Base-by-base conservation (phyloP, 345 rosid genomes). In the Adansonia digitata region DNA sequence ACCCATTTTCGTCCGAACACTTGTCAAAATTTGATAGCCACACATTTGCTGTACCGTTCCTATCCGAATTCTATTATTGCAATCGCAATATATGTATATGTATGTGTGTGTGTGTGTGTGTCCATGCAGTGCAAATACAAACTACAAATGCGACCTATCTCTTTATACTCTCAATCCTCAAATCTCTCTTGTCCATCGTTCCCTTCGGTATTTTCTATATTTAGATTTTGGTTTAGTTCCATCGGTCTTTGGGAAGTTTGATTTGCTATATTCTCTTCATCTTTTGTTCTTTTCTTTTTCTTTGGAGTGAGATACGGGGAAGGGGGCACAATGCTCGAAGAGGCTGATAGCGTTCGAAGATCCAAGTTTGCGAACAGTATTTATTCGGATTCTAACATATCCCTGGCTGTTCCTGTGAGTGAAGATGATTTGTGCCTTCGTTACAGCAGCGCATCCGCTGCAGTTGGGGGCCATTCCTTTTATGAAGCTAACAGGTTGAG, bases 371-470 rank as follows among this genome's bases (percentile, higher is more conserved):
- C 69, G 5, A 81, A 74, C 61, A 77, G 75, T 57, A 77, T 74
- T 75, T 80, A 79, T 77, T 86, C 88, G 6, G 88, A 85, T 74
- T 90, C 92, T 0, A 87, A 88, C 64, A 64, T 88, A 48, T 80
- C 91, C 0, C 2, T 57, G 49, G 2, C 37, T 1, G 65, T 73
- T 51, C 73, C 34, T 73, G 75, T 10, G 88, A 15, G 9, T n/a
- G 69, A 87, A 5, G 92, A 88, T 12, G 94, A 85, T 70, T 82
- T 78, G 43, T 53, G 73, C 2, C 0, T 83, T 69, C 93, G 98
- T 3, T 85, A 85, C 74, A 94, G 98, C 86, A 92, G 97, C 71
- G 94, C 89, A 13, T 94, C 63, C n/a, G 63, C 37, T 27, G 27
- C 94, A 3, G 81, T 79, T 0, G 71, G 76, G 3, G 81, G 92